Conservation (phyloP, 768 basidiomycete genomes). For the Amanita pseudoporphyria region DNA sequence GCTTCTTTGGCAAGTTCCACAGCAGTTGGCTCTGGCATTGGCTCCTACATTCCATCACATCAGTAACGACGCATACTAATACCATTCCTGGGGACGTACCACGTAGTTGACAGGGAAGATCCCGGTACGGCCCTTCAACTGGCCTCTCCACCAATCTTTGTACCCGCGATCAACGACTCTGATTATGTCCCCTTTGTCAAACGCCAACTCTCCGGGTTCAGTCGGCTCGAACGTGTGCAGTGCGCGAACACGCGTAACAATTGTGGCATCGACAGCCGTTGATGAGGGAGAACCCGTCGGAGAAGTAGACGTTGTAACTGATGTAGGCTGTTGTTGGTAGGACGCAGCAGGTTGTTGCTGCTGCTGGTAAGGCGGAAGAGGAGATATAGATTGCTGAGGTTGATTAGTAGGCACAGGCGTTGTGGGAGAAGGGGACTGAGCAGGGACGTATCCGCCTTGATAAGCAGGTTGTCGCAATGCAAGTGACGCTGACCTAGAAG, state of each 20-base stretch:
- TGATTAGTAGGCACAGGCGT: slow-evolving; percentile 13
- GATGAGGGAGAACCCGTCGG: slow-evolving; percentile 14
- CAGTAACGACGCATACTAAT: not conserved
- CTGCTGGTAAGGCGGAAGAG: slow-evolving; percentile 4
- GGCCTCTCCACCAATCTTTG: slow-evolving; percentile 96
- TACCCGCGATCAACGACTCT: slow-evolving; percentile 92
- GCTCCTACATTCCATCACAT: slow-evolving; percentile 40
- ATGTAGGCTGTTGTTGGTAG: not conserved
- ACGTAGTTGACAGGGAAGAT: slow-evolving; percentile 99
- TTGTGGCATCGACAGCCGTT: slow-evolving; percentile 16
- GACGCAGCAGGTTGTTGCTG: not conserved
- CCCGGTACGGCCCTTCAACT: slow-evolving; percentile 80
- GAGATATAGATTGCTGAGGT: slow-evolving; percentile 8
- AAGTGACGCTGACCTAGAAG: slow-evolving; percentile 10
- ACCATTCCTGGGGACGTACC: slow-evolving; percentile 31
- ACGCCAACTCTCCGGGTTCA: slow-evolving; percentile 83
- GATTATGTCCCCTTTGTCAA: slow-evolving; percentile 89
- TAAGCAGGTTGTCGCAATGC: slow-evolving; percentile 27
- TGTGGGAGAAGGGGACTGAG: slow-evolving; percentile 38
- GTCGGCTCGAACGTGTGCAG: slow-evolving; percentile 83
- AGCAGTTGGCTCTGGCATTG: slow-evolving; percentile 75
- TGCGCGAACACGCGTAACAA: slow-evolving; percentile 80
- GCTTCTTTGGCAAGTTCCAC: slow-evolving; percentile 72
- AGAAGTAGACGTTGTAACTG: slow-evolving; percentile 9
- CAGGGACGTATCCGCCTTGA: slow-evolving; percentile 48